Percentiles rank a stretch among this genome's conserved stretches.
Conservation (phyloP, 768 basidiomycete genomes). For the Daedalea quercina region DNA sequence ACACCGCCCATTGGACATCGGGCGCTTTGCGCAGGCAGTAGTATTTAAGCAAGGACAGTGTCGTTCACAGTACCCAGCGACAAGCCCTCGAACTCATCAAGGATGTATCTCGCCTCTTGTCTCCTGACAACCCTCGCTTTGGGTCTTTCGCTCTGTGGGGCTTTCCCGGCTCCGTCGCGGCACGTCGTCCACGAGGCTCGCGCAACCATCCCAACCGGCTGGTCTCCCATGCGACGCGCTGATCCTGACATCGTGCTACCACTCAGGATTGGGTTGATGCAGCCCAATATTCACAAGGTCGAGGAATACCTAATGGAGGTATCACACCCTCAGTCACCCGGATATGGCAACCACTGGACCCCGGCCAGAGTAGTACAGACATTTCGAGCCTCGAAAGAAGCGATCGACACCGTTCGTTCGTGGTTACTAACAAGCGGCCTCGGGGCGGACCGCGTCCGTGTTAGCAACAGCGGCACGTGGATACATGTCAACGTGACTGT, state of each 20-base stretch:
- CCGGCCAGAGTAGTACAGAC: conserved; percentile 35
- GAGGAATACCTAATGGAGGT: conserved; percentile 41
- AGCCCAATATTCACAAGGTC: conserved; percentile 37
- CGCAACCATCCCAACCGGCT: conserved; percentile 29
- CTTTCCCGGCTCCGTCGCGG: background rate
- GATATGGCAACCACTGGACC: conserved; percentile 45
- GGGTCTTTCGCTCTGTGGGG: background rate
- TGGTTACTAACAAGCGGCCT: conserved; percentile 41
- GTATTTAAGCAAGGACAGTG: too few relatives aligned
- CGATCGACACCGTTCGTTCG: conserved; percentile 32
- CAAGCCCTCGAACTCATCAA: background rate
- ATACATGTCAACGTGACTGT: conserved; percentile 35
- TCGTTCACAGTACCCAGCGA: too few relatives aligned
- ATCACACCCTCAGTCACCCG: conserved; percentile 42
- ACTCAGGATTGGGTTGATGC: conserved; percentile 42
- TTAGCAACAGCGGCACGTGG: conserved; percentile 39
- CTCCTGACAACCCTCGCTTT: background rate
- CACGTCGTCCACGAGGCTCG: conserved; percentile 12
- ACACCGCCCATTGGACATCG: too few relatives aligned
- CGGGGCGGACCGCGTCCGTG: conserved; percentile 27
- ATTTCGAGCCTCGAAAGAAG: conserved; percentile 38
- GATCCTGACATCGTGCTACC: conserved; percentile 32
- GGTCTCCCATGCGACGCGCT: conserved; percentile 32
- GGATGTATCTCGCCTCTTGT: background rate
- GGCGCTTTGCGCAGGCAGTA: too few relatives aligned